Base-by-base conservation (phyloP, 805 yeast species). In the Starmerella bombicola region DNA sequence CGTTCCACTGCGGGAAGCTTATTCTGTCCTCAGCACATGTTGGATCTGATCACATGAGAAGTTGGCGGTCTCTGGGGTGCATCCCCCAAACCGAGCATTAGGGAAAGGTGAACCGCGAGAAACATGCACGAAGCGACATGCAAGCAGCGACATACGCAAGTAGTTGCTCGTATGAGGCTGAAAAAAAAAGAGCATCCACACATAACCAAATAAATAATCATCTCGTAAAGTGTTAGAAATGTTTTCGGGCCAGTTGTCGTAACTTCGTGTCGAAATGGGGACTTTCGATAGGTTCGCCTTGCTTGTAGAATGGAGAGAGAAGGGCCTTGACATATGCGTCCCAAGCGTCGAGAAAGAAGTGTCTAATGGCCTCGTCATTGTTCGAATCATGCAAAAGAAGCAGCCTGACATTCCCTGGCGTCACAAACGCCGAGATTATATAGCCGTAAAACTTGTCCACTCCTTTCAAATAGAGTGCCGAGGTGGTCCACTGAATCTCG, bases 391-490 rank as follows among this genome's bases (percentile, higher is more conserved):
- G 83, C 2, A 80, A 63, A 48, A 91, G 68, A 17, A 91, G 60
- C 47, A 88, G 73, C 57, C 84, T 84, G 51, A 82, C 71, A 55
- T 84, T 86, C 4, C 95, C 88, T 38, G 85, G 85, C 0, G 95
- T 83, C 30, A 88, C 69, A 56, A 76, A 91, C 3, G 88, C 93
- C 41, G 84, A 80, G n/a, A 88, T 73, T 35, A 69, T 64, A 49
- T 76, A 74, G 4, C 91, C 93, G 58, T 86, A 83, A 59, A 84
- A 88, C 28, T 78, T 75, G 61, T 91, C 98, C 16, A 88, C 73
- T 33, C 73, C 73, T 34, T 88, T 86, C 47, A 85, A 63, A 54
- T 80, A 78, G 47, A 80, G 66, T 33, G 70, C 66, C 47, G 68
- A 73, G 8, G 73, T 67, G 35, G 73, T 71, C 88, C 94, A 85